Base-by-base conservation (phyloP, 805 yeast genomes). In the Kodamaea leandrae region DNA sequence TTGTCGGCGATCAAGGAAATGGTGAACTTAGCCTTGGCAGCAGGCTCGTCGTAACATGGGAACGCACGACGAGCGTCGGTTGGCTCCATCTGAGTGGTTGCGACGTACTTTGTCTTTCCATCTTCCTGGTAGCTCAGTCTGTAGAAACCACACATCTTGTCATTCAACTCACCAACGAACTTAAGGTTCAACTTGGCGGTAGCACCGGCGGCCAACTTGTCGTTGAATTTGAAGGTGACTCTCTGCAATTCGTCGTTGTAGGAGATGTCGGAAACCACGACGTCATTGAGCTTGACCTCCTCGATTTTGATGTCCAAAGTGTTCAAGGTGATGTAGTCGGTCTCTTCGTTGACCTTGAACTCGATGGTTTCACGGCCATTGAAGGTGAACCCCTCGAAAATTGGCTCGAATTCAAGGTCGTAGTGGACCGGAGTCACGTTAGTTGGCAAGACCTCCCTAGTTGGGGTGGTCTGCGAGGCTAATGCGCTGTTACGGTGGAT, bases 21-120 rank as follows among this genome's bases (percentile, higher is more conserved):
- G 42, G 79, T 82, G 54, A 82, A 86, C 37, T 79, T 71, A 17
- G 93, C 87, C 66, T 86, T 86, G 45, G 83, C 72, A 42, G 85
- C 78, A 16, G 95, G 95, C 60, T 85, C 93, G 62, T 86, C 95
- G 54, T 82, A 83, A 57, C 85, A 84, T 24, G 95, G 95, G 73
- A 86, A 86, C 7, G 93, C 93, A 54, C 88, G 76, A 54, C 95
- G 79, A 52, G 91, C 86, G 57, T 86, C 93, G 15, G 91, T 83
- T 17, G 95, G 82, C 66, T 86, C 95, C 78, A 86, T 82, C 64
- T 86, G 95, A 33, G 95, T 84, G 34, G 90, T 82, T 32, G 88
- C 86, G 74, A 85, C 72, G 60, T 82, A 82, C 55, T 80, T 82
- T 28, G 79, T 80, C 44, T 72, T 70, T 16, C 87, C 85, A 47